phyloP scores from a whole-genome alignment of 495 filamentous ascomycete genomes.

The Podospora didyma region DNA sequence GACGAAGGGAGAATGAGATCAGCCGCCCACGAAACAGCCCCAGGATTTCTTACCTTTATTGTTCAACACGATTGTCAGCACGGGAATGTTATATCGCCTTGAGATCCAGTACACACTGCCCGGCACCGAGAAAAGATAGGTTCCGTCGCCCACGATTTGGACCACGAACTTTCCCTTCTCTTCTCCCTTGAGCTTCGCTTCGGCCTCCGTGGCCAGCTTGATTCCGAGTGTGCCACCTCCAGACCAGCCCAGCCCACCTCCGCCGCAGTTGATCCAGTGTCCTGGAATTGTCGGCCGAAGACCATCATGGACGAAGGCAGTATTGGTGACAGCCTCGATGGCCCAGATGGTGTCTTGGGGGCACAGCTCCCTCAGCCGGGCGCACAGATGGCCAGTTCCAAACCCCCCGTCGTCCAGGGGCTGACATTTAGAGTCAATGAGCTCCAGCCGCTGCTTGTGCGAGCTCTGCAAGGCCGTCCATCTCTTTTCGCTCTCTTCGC shows the following conservation, averaged over 20 bases:
- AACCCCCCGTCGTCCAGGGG: constrained; percentile 61
- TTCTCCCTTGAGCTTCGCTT: constrained; percentile 56
- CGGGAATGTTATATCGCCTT: constrained; percentile 78
- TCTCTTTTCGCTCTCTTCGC: constrained; percentile 40
- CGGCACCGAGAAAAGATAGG: constrained; percentile 84
- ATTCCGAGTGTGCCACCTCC: constrained; percentile 84
- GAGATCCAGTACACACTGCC: constrained; percentile 92
- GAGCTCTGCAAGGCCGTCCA: constrained; percentile 55
- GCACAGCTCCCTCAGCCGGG: constrained; percentile 57
- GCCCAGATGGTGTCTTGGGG: constrained; percentile 79
- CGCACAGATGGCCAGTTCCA: constrained; percentile 66
- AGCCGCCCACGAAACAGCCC: neutral
- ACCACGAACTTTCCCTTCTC: constrained; percentile 80
- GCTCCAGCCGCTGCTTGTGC: constrained; percentile 57
- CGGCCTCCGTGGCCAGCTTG: constrained; percentile 71
- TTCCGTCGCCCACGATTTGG: constrained; percentile 91
- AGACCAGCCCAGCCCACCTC: constrained; percentile 93
- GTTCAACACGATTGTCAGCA: constrained; percentile 88
- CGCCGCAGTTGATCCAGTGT: constrained; percentile 90
- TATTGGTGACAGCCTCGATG: constrained; percentile 86
- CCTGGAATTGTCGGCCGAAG: constrained; percentile 73
- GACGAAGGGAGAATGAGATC: neutral
- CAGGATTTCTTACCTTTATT: constrained; percentile 63
- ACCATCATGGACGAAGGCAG: constrained; percentile 72
- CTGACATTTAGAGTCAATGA: constrained; percentile 53